Conservation (phyloP, 1,284 basidiomycete genomes). For the Trichosporon sp. region DNA sequence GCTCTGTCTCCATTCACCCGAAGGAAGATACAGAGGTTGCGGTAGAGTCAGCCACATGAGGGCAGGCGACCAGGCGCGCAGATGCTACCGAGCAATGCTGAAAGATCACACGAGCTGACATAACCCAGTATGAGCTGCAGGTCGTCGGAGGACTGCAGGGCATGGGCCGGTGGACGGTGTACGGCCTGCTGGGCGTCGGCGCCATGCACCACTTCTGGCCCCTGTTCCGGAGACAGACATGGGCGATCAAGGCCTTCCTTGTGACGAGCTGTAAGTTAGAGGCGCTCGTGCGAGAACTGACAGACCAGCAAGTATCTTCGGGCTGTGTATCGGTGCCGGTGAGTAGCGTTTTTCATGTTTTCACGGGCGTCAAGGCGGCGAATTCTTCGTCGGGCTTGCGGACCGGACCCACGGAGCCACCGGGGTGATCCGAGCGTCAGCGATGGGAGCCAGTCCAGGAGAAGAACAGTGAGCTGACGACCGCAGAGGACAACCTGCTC, state of each 20-base stretch:
- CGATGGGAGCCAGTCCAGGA: neutral
- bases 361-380: neutral
- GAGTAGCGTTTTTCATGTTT: constrained; percentile 9
- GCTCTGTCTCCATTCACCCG: neutral
- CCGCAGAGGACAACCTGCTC: constrained; percentile 64
- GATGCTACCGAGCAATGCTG: neutral
- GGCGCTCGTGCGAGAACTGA: constrained; percentile 9
- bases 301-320: constrained; percentile 59
- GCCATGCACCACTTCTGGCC: constrained; percentile 72
- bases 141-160: constrained; percentile 54
- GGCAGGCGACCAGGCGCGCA: neutral
- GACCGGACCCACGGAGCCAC: too few relatives aligned
- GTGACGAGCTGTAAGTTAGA: constrained; percentile 32
- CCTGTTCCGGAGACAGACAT: constrained; percentile 71
- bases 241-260: constrained; percentile 71
- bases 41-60: neutral
- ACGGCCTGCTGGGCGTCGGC: constrained; percentile 61
- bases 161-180: constrained; percentile 55
- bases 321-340: constrained; percentile 63
- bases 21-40: neutral
- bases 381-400: too few relatives aligned
- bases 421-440: neutral
- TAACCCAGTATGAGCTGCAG: constrained; percentile 38
- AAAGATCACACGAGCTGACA: neutral
- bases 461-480: neutral